These are phyloP conservation scores for Parietichytrium sp. DNA, from an alignment of 108 stramenopile genomes.

Conservation along the genomic window DNA sequence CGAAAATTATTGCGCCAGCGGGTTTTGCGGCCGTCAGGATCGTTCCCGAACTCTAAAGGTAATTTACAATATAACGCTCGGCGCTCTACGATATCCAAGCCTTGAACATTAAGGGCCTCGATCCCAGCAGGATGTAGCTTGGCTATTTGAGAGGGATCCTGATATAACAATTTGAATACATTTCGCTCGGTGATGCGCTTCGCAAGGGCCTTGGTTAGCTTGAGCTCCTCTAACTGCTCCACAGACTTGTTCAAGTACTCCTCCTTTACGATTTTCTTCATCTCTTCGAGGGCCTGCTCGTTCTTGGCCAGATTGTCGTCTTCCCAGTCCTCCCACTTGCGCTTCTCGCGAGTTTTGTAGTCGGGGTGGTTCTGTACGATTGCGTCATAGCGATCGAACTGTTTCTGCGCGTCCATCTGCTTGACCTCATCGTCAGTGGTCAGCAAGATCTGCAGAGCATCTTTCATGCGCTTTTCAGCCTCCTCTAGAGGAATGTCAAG, in stretches of 20 bases:
- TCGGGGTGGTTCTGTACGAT: slow-evolving; percentile 32
- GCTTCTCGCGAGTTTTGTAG: not conserved
- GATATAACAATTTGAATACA: not conserved
- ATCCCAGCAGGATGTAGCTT: not conserved
- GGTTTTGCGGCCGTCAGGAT: not conserved
- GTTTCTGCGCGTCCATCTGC: slow-evolving; percentile 2
- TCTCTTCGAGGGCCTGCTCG: slow-evolving; percentile 10
- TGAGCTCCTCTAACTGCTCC: not conserved
- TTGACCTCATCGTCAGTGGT: not conserved
- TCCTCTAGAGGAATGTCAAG: slow-evolving; percentile 6
- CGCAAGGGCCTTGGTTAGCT: not conserved
- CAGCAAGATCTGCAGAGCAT: slow-evolving; percentile 10
- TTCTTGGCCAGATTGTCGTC: not conserved
- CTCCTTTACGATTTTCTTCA: not conserved
- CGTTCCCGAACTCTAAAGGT: slow-evolving; percentile 10
- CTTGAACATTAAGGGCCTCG: not conserved
- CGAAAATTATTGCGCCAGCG: not conserved
- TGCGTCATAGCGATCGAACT: not conserved
- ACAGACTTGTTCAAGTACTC: slow-evolving; percentile 33
- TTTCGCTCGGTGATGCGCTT: not conserved
- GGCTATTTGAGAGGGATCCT: not conserved
- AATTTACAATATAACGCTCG: not conserved
- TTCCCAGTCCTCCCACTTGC: not conserved
- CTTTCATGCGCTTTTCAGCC: not conserved
- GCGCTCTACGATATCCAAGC: slow-evolving; percentile 20